Evolutionary conservation across 1,139 yeast genomes (phyloP), one percentile per base, ranked within the genome.

Genomic region (Suhomyces coccinellae): DNA sequence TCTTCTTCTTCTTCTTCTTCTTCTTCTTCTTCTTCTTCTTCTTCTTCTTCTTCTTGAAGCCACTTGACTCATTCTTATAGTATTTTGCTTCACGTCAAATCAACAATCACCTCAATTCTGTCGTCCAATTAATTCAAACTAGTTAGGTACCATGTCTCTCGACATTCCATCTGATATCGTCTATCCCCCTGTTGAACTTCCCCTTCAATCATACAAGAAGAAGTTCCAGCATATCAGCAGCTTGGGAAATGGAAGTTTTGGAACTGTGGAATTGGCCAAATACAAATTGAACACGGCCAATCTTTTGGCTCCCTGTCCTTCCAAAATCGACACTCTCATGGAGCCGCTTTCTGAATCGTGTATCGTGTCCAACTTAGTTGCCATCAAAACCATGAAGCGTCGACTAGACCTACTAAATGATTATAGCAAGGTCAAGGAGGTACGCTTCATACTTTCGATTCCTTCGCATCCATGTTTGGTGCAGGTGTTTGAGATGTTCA

Each of bases 171-270:
- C 44, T 7, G 63, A 61, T 41, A 32, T 51, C 41, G 48, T 44
- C 34, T 41, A 48, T 11, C 63, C 65, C 4, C 65, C 66, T 14
- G 49, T 49, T 17, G 36, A 54, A 44, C 51, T 70, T 16, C 79
- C 80, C 0, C 53, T 80, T n/a, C 69, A 67, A 42, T 59, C 77
- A 2, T 66, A 75, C 45, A 58, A 60, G 10, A 63, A 65, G 3
- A 68, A 79, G 44, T 87, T 83, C 59, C 76, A 72, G 45, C 53
- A 71, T 5, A 68, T 85, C 10, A 71, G 77, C 40, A 72, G 69
- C 41, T 66, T 87, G 47, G 96, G 96, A 0, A 78, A 76, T 48
- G 96, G 96, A 1, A 83, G 91, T 43, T 87, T 87, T 71, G 96
- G 96, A 0, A 69, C 78, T 2, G 95, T 87, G 1, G 68, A 77